Evolutionary conservation across 345 rosid genomes (phyloP), one percentile per base, ranked within the genome.

Genomic region (Camelina neglecta): DNA sequence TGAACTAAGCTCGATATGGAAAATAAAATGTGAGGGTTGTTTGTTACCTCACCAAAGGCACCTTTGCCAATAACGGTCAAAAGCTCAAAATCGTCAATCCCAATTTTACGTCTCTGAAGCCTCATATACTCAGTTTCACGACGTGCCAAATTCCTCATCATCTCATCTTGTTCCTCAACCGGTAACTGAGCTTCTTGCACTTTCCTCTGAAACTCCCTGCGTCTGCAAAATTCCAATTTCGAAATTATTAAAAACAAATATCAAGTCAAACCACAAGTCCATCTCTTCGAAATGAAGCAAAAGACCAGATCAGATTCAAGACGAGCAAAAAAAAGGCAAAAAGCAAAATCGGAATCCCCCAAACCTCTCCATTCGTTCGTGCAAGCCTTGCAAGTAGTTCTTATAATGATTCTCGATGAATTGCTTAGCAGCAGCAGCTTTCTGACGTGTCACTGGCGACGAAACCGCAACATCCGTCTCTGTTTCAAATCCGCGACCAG

Each of bases 341-440:
- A 18, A 18, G 18, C 42, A 57, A 35, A 38, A 18, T 21, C 3
- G 15, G 15, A 70, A 18, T 3, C 65, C 60, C 44, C 60, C 44
- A n/a, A 75, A 94, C 97, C 98, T 90, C 69, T 94, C 98, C 85
- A 73, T 86, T 39, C 98, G 97, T 75, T 94, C 97, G 81, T 87
- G 97, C 68, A 94, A 73, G 56, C 97, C 97, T 87, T 94, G 98
- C 80, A 86, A 84, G 82, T 90, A 77, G 60, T 94, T 94, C 84
- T 92, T 94, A 60, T 92, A 94, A 76, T 94, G 97, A 82, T 94
- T 94, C 92, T 94, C 98, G 12, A 94, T 94, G 71, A 94, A 94
- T 84, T 94, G 96, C 67, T 94, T 94, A 24, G 97, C 98, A 20
- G 98, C 98, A 20, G 97, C 98, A 1, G 98, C 93, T 64, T 94